phyloP scores from a whole-genome alignment of 805 yeast species.

The Candida vartiovaarae region DNA sequence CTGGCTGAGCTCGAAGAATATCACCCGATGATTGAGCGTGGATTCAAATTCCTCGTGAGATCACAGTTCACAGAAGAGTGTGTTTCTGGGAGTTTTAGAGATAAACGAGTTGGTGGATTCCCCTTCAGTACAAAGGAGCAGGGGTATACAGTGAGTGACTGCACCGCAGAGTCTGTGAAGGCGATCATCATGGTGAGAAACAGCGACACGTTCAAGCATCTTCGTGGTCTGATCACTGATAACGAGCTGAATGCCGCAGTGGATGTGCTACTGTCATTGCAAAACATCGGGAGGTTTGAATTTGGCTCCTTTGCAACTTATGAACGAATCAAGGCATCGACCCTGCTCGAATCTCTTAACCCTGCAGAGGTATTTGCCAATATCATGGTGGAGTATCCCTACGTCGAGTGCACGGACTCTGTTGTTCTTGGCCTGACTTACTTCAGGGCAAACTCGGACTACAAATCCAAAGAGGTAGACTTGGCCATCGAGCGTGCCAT shows the following conservation, averaged over 20 bases:
- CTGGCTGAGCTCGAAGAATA: constrained; percentile 64
- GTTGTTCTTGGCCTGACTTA: constrained; percentile 82
- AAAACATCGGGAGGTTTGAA: constrained; percentile 72
- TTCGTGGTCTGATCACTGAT: constrained; percentile 46
- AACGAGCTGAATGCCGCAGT: constrained; percentile 58
- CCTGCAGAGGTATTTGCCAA: constrained; percentile 99
- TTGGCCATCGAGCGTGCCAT: constrained; percentile 71
- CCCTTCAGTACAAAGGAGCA: constrained; percentile 94
- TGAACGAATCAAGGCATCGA: constrained; percentile 78
- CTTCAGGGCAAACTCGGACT: constrained; percentile 59
- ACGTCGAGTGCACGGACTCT: constrained; percentile 97
- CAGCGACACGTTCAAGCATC: constrained; percentile 41
- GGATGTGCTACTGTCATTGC: constrained; percentile 69
- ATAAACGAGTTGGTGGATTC: constrained; percentile 84
- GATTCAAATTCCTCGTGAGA: constrained; percentile 64
- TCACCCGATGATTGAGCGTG: constrained; percentile 52
- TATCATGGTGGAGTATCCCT: constrained; percentile 97
- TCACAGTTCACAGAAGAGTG: constrained; percentile 85
- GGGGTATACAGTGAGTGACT: constrained; percentile 94
- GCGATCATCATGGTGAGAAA: constrained; percentile 89
- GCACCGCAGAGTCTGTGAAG: constrained; percentile 93
- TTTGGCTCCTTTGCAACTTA: constrained; percentile 91
- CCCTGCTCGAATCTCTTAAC: constrained; percentile 66
- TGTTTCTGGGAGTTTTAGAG: constrained; percentile 72
- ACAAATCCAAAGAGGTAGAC: constrained; percentile 58